Percentiles rank a stretch among this genome's conserved stretches.
These are phyloP conservation scores for Globisporangium orthogonon DNA, from an alignment of 352 stramenopile genomes.

Conservation along the genomic window DNA sequence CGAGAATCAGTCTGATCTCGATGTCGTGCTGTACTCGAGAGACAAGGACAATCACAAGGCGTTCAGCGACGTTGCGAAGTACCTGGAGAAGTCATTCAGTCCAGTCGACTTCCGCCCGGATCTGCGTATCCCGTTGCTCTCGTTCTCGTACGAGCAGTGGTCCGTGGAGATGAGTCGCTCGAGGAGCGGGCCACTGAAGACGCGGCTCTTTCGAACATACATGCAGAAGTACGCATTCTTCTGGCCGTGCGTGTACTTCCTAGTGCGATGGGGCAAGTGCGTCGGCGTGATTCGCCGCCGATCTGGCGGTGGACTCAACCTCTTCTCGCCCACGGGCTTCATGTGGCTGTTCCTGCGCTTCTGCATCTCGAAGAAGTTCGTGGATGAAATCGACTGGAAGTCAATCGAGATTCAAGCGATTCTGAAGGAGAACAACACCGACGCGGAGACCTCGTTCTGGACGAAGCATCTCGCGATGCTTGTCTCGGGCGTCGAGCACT, in stretches of 20 bases:
- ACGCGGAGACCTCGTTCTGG: slow-evolving; percentile 69
- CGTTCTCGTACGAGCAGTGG: slow-evolving; percentile 61
- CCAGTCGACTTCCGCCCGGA: slow-evolving; percentile 38
- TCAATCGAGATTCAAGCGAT: slow-evolving; percentile 28
- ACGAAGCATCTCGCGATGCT: slow-evolving; percentile 35
- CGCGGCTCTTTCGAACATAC: slow-evolving; percentile 58
- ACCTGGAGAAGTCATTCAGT: slow-evolving; percentile 19
- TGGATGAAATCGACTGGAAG: slow-evolving; percentile 28
- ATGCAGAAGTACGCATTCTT: slow-evolving; percentile 65
- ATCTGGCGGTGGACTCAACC: slow-evolving; percentile 34
- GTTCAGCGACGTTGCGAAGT: slow-evolving; percentile 26
- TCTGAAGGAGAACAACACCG: slow-evolving; percentile 31
- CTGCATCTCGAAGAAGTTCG: slow-evolving; percentile 42
- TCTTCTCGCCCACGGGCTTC: slow-evolving; percentile 62
- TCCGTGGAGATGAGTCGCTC: slow-evolving; percentile 53
- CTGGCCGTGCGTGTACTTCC: slow-evolving; percentile 64
- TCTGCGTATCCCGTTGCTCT: slow-evolving; percentile 56
- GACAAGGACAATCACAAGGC: slow-evolving; percentile 9
- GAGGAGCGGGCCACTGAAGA: slow-evolving; percentile 64
- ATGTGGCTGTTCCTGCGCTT: slow-evolving; percentile 73
- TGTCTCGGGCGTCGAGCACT: slow-evolving; percentile 19
- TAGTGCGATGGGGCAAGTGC: slow-evolving; percentile 74
- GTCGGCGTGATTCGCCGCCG: slow-evolving; percentile 55
- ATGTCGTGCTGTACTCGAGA: slow-evolving; percentile 33
- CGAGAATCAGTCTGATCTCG: slow-evolving; percentile 70